Evolutionary conservation across 2,329 filamentous ascomycete species (phyloP), one percentile per base, ranked within the genome.

Genomic region (Dactylonectria estremocensis): DNA sequence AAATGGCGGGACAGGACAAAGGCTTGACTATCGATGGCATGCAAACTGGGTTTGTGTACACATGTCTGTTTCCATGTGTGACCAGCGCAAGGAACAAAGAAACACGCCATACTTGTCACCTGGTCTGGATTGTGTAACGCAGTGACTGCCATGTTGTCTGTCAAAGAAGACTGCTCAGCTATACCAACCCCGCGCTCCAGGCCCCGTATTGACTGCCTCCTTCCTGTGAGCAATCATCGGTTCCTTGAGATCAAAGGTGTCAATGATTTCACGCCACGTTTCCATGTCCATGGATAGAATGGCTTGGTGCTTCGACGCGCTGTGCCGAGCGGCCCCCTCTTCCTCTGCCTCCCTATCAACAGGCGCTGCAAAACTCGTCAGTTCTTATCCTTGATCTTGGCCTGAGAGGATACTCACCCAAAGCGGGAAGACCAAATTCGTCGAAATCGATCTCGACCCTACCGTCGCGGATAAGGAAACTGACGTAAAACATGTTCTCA

Each of bases 401-500:
- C 37, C 33, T 8, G 28, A 13, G 35, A 33, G 14, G 31, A 48
- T 11, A 87, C 92, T 85, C 86, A 97, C 95, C 85, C 55, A 98
- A 81, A 22, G 94, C 90, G n/a, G 95, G 95, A 48, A 97, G 83
- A 1, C 88, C 91, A 67, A 92, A 83, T 13, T 90, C 87, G 76
- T 98, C 95, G 63, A 90, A 88, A 3, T 89, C 85, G n/a, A 99
- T 86, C 37, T 89, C 90, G 6, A 95, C 89, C 67, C 88, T 90
- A 11, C 95, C 95, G 81, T 99, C 96, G 65, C 93, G 90, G 67
- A 98, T 94, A 68, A 99, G 83, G 77, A 99, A 99, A 78, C 94
- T 97, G 73, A 97, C 89, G 79, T 98, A 98, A 80, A 99, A 99
- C 75, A 99, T 86, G 75, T 99, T 99, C 79, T 99, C 96, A 7